These are phyloP conservation scores for Linaria vulgaris DNA, from an alignment of 257 asterid genomes.

Conservation along the genomic window DNA sequence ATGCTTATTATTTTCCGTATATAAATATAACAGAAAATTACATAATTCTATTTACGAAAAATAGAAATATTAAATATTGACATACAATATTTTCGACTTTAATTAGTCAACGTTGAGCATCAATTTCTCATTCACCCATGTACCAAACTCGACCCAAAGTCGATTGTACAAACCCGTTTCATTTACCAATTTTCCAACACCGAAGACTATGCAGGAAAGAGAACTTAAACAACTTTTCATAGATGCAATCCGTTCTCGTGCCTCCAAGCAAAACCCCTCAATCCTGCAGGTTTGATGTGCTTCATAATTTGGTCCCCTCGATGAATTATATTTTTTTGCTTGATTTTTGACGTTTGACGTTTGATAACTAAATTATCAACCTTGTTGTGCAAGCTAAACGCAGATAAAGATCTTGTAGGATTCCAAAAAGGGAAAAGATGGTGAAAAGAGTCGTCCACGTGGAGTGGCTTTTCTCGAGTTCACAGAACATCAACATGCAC, in stretches of 20 bases:
- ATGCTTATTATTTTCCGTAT: no score
- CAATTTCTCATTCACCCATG: no score
- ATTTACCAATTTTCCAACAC: no score
- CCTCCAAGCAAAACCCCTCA: slow-evolving; percentile 87
- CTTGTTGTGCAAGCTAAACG: slow-evolving; percentile 26
- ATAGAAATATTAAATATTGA: no score
- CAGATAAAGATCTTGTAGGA: slow-evolving; percentile 80
- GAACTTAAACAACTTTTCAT: slow-evolving; percentile 59
- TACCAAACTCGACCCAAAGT: no score
- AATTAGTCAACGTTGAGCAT: no score
- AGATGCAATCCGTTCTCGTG: slow-evolving; percentile 82
- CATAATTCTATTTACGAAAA: no score
- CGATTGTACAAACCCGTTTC: no score
- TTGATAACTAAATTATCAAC: not conserved
- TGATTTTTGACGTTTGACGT: not conserved
- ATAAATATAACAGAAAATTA: no score
- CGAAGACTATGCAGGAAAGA: slow-evolving; percentile 72
- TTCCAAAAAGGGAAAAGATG: slow-evolving; percentile 52
- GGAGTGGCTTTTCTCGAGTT: slow-evolving; percentile 96
- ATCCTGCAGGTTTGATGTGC: slow-evolving; percentile 79
- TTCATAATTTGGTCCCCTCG: slow-evolving; percentile 11
- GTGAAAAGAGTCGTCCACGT: slow-evolving; percentile 61
- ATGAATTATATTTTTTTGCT: not conserved
- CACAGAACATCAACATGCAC: slow-evolving; percentile 97
- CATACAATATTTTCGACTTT: no score